Evolutionary conservation across 75 land plant species (phyloP), one percentile per base, ranked within the genome.

Genomic region (Cupressus sempervirens): DNA sequence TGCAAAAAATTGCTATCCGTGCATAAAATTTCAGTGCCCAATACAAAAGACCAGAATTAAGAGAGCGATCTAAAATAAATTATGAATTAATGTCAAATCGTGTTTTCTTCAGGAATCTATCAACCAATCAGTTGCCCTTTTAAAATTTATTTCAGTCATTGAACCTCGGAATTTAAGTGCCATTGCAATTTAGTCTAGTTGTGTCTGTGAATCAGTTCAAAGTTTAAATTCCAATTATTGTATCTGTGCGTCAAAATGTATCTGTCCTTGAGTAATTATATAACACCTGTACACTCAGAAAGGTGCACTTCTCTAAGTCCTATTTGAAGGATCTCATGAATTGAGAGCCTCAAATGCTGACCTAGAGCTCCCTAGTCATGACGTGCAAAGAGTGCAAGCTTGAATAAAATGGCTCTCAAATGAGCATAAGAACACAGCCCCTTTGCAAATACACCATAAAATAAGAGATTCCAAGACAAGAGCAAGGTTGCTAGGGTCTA

Each of bases 1-100:
- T 98, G 95, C 86, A 90, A 72, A 72, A 87, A 82, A 35, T 32
- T 50, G 54, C 58, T 82, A 50, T 16, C 26, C 52, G 6, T 50
- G 58, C 83, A 53, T 77, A 41, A 40, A 43, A 77, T 15, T 79
- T 43, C 81, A 79, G 48, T 76, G 81, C 32, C n/a, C 81, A 45
- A 45, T 43, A 79, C 11, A 23, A 79, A 1, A 16, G 45, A 76
- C 38, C 8, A 79, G 52, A 79, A 26, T 10, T 45, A 41, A 79
- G 62, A 83, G 9, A 29, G 12, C 34, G 32, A n/a, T 68, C 6
- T n/a, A 83, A 83, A 41, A n/a, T n/a, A 83, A 35, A 83, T 67
- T 80, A 10, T 52, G 77, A 32, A 7, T 76, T 52, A 83, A 18
- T 23, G 45, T 43, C 74, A 29, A 72, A 11, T 72, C 12, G 32